Evolutionary conservation across 345 rosid genomes (phyloP).

Genomic region (Triadica sebifera): DNA sequence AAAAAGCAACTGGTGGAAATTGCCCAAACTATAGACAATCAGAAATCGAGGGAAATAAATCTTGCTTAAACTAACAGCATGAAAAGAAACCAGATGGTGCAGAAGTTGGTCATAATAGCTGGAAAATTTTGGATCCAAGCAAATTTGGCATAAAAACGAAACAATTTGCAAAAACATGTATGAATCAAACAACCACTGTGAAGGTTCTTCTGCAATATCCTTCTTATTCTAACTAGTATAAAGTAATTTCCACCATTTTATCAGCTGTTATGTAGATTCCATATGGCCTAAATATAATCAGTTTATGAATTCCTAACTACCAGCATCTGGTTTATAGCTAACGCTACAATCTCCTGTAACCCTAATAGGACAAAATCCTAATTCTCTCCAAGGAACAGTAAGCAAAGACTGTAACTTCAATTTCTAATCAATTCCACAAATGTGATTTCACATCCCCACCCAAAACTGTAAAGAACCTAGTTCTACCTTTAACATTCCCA

Average conservation of each 20-base stretch:
- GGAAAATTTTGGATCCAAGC: not conserved
- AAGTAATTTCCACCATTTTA: not conserved
- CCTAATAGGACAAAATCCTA: not conserved
- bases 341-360: not conserved
- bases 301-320: not conserved
- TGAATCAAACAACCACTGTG: not conserved
- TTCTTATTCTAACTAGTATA: not conserved
- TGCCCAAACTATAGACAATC: not conserved
- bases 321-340: not conserved
- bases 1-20: not conserved
- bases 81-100: not conserved
- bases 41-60: not conserved
- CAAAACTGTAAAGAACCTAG: not conserved
- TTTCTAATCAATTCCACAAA: not conserved
- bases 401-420: not conserved
- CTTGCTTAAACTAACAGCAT: not conserved
- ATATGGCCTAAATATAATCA: not conserved
- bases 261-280: not conserved
- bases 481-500: not conserved
- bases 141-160: slow-evolving; percentile 6
- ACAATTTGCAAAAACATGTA: not conserved
- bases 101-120: not conserved
- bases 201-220: not conserved
- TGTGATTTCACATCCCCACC: not conserved
- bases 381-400: not conserved